These are phyloP conservation scores for Brassica balearica DNA, from an alignment of 441 rosid species.

Conservation along the genomic window DNA sequence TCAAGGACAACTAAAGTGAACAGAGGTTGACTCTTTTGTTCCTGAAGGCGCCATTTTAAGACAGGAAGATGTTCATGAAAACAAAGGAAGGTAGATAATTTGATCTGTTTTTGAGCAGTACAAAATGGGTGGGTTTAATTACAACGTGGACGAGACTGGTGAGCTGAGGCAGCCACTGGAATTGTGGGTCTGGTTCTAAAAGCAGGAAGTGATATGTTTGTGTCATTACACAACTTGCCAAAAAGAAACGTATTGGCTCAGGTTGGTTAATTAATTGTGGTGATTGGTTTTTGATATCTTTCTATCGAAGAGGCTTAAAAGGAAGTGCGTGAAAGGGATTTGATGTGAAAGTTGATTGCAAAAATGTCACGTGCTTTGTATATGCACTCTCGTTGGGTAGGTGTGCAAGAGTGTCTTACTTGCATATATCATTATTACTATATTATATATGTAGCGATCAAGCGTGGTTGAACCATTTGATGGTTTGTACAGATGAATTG, in stretches of 20 bases:
- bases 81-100: constrained; percentile 7
- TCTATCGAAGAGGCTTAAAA: constrained; percentile 17
- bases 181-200: constrained; percentile 20
- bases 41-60: constrained; percentile 26
- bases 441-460: too few relatives aligned
- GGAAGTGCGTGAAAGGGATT: constrained; percentile 24
- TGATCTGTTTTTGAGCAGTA: constrained; percentile 27
- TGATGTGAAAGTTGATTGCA: constrained; percentile 22
- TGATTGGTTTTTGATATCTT: constrained; percentile 18
- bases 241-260: constrained; percentile 16
- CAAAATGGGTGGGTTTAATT: constrained; percentile 23
- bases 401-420: too few relatives aligned
- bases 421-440: too few relatives aligned
- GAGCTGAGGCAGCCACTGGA: constrained; percentile 29
- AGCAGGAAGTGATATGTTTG: constrained; percentile 17
- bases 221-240: constrained; percentile 28
- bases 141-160: constrained; percentile 30
- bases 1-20: constrained; percentile 50
- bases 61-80: constrained; percentile 12
- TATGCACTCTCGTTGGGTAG: too few relatives aligned
- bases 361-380: background rate
- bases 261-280: constrained; percentile 30
- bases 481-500: too few relatives aligned
- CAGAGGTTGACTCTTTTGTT: constrained; percentile 23
- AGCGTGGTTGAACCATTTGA: too few relatives aligned